Evolutionary conservation across 495 filamentous ascomycete genomes (phyloP), one percentile per base, ranked within the genome.

Genomic region (Cercophora sp.): DNA sequence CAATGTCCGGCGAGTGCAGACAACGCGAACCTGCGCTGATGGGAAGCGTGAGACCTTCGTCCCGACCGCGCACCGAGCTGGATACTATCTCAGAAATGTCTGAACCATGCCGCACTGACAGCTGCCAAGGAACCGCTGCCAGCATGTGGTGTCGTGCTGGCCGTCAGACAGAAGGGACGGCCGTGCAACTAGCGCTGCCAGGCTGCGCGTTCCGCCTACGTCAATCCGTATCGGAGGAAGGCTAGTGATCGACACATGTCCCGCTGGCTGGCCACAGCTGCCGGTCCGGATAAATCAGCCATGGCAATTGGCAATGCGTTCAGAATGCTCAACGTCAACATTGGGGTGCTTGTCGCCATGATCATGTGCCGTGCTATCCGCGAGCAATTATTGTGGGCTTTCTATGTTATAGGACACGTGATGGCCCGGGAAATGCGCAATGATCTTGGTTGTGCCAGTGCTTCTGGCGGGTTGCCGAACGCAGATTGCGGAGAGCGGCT

Each of bases 351-450:
- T 27, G 16, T 25, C 8, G 19, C 19, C 13, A 11, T 16, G 5
- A 13, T 26, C 41, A 16, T 46, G 43, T 47, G 44, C 44, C 44
- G 44, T 34, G 44, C 25, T 47, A 47, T 20, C 44, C 44, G 44
- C 26, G 16, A 34, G 16, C 11, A 27, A 5, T 23, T n/a, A n/a
- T 4, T 18, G 36, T 10, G 15, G n/a, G 8, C 18, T 4, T 15
- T 32, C 43, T 4, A 3, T 22, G 18, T 24, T 2, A 3, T 25
- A 5, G 40, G 10, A 0, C 46, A 48, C 46, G 46, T 48, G 46
- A 48, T 48, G 9, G 8, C 20, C 10, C 10, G 11, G 46, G 24
- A 22, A 36, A 32, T 48, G 32, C 9, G 8, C 9, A 23, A 16
- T 13, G 40, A 43, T 43, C 4, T 25, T 22, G 20, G 2, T 22